Conservation (phyloP, 1,139 yeast species). For the Debaryomycetaceae sp. region DNA sequence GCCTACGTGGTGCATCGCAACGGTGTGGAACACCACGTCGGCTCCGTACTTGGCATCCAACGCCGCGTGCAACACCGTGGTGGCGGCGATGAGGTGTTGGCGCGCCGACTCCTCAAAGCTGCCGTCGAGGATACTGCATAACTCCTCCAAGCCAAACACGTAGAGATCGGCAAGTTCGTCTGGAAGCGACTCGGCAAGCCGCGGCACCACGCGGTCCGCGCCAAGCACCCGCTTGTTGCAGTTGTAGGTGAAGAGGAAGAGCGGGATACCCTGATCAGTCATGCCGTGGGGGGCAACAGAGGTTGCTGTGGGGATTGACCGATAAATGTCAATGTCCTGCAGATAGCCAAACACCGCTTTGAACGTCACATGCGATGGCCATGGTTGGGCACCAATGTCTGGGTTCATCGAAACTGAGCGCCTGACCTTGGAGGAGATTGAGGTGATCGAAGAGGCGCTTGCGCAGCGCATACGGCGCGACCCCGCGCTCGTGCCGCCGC, state of each 20-base stretch:
- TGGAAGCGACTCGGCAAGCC: conserved; percentile 28
- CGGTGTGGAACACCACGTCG: conserved; percentile 37
- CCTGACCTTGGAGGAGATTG: conserved; percentile 33
- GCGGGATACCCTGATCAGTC: conserved; percentile 10
- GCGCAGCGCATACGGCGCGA: conserved; percentile 28
- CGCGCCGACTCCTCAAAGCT: conserved; percentile 40
- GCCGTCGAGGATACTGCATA: conserved; percentile 63
- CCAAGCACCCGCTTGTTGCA: conserved; percentile 28
- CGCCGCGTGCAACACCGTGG: conserved; percentile 35
- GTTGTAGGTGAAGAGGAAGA: conserved; percentile 39
- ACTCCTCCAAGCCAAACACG: conserved; percentile 74
- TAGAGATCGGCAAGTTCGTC: conserved; percentile 39
- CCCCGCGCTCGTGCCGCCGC: conserved; percentile 19
- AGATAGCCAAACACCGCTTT: too few species aligned
- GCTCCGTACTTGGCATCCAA: conserved; percentile 31
- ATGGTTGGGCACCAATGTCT: conserved; percentile 24
- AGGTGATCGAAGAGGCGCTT: conserved; percentile 29
- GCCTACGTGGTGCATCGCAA: conserved; percentile 52
- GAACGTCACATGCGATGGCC: too few species aligned
- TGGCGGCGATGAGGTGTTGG: conserved; percentile 35
- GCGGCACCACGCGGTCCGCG: conserved; percentile 19
- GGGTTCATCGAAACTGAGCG: conserved; percentile 35
- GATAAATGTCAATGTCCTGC: too few species aligned
- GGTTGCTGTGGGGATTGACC: conserved; percentile 1
- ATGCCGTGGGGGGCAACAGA: background rate